Evolutionary conservation across 1,284 basidiomycete genomes (phyloP).

Genomic region (Ganoderma lingzhi): DNA sequence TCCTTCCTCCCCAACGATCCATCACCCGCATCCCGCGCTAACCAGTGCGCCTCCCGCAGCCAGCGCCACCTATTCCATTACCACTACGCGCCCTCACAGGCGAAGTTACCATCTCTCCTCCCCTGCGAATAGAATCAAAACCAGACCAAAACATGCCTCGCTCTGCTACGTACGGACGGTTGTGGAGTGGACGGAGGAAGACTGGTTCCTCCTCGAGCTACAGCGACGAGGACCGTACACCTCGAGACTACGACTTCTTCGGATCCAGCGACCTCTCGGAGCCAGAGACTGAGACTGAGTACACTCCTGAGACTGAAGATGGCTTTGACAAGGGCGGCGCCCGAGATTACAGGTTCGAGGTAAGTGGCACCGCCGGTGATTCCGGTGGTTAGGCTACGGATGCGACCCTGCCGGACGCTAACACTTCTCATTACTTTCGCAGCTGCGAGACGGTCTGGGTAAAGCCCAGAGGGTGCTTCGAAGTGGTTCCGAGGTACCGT

Average conservation of each 20-base stretch:
- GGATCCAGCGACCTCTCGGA: constrained; percentile 31
- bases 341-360: constrained; percentile 21
- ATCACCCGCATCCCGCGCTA: constrained; percentile 21
- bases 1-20: constrained; percentile 13
- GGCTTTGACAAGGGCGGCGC: constrained; percentile 23
- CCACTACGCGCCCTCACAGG: background rate
- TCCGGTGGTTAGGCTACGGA: constrained; percentile 7
- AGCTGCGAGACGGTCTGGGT: constrained; percentile 30
- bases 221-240: constrained; percentile 22
- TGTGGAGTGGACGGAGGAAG: constrained; percentile 21
- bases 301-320: constrained; percentile 37
- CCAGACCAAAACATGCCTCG: constrained; percentile 15
- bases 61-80: constrained; percentile 6
- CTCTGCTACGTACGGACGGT: constrained; percentile 15
- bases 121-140: constrained; percentile 3
- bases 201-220: constrained; percentile 14
- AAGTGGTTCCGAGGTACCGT: constrained; percentile 30
- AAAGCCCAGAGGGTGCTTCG: constrained; percentile 23
- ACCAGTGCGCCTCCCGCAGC: constrained; percentile 10
- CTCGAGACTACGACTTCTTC: constrained; percentile 17
- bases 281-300: constrained; percentile 26
- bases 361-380: constrained; percentile 1
- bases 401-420: background rate
- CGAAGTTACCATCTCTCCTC: background rate
- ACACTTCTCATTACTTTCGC: background rate